Evolutionary conservation across 129 eudicot genomes (phyloP).

Genomic region (Logfia minima): DNA sequence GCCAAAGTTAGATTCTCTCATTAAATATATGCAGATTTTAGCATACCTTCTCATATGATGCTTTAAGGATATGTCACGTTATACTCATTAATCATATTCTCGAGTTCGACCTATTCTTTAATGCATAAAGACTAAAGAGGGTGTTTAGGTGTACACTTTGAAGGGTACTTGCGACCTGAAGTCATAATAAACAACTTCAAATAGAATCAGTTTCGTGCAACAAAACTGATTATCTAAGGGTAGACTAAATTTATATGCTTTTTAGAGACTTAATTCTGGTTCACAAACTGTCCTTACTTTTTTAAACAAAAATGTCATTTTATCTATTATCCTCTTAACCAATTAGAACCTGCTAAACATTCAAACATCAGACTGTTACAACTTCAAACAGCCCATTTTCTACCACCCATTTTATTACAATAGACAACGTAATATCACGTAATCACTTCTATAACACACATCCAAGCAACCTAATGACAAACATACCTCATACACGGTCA

Average conservation of each 20-base stretch:
- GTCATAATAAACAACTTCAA: neutral
- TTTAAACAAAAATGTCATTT: neutral
- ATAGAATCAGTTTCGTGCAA: too few relatives aligned
- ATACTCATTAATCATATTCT: neutral
- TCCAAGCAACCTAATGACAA: neutral
- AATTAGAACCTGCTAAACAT: neutral
- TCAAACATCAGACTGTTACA: neutral
- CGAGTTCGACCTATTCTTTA: neutral
- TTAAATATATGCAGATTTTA: neutral
- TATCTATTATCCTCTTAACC: neutral
- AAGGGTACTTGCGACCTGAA: neutral
- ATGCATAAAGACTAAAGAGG: neutral
- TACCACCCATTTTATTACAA: neutral
- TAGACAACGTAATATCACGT: neutral
- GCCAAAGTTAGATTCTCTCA: slow-evolving; percentile 1
- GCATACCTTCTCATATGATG: neutral
- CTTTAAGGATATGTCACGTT: neutral
- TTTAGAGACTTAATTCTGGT: neutral
- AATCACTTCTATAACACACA: neutral
- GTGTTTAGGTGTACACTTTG: neutral
- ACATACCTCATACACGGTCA: slow-evolving; percentile 94
- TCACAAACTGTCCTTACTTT: neutral
- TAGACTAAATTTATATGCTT: too few relatives aligned
- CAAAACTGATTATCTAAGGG: too few relatives aligned
- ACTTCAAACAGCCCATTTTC: neutral